These are phyloP conservation scores for Diplodia corticola DNA, from an alignment of 2,329 filamentous ascomycete species.

Conservation along the genomic window DNA sequence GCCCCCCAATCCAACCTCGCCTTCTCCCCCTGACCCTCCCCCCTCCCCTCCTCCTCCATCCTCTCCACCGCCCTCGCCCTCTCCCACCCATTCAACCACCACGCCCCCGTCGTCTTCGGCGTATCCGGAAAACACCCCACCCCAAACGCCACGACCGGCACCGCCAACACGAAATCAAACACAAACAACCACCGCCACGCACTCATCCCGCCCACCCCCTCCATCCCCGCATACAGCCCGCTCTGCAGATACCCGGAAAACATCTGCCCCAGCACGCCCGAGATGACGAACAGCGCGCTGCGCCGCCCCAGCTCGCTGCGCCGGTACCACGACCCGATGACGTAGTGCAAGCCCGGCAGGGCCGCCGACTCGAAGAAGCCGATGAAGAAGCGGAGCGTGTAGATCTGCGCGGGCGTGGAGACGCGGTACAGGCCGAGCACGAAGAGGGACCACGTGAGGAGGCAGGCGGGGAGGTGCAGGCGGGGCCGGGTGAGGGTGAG, in stretches of 20 bases:
- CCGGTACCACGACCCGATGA: constrained; percentile 28
- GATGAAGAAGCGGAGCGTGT: constrained; percentile 22
- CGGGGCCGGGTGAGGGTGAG: constrained; percentile 9
- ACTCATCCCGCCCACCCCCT: constrained; percentile 12
- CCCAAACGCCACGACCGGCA: constrained; percentile 43
- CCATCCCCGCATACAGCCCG: constrained; percentile 20
- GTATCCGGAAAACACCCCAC: constrained; percentile 47
- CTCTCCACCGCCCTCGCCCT: constrained; percentile 27
- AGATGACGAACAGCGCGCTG: constrained; percentile 13
- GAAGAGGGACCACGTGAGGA: constrained; percentile 15
- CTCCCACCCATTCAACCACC: constrained; percentile 41
- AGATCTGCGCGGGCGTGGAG: neutral
- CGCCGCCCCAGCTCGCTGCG: constrained; percentile 13
- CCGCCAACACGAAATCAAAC: constrained; percentile 34
- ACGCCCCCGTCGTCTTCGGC: constrained; percentile 45
- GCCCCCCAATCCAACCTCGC: constrained; percentile 43
- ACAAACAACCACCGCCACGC: constrained; percentile 26
- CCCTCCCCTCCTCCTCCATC: constrained; percentile 40
- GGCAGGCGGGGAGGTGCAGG: constrained; percentile 12
- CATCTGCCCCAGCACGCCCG: constrained; percentile 22
- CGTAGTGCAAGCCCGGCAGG: constrained; percentile 17
- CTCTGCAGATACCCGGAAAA: constrained; percentile 24
- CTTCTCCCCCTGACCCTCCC: constrained; percentile 34
- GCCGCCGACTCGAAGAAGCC: constrained; percentile 21
- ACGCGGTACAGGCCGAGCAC: constrained; percentile 6